Base-by-base conservation (phyloP, 169 alveolate genomes). In the Pseudocohnilembus persalinus region DNA sequence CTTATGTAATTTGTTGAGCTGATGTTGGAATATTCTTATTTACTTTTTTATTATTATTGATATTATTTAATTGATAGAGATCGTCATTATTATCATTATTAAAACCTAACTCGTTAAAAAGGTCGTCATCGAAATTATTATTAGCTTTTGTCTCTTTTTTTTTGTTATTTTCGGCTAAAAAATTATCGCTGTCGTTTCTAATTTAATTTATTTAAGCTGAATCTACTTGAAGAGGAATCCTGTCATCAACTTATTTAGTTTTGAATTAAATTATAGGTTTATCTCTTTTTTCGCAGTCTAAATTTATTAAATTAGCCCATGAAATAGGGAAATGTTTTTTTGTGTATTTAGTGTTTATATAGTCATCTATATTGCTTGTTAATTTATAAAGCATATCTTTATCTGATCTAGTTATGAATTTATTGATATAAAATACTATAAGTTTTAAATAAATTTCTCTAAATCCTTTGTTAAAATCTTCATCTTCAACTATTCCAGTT, bases 381-480 rank as follows among this genome's bases (percentile, higher is more conserved):
- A 49, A 11, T 49, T 49, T 49, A 11, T 11, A 49, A 49, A 49
- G 4, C 26, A 49, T 49, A 20, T 49, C 68, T 49, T 49, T 49
- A 20, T 49, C 68, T 49, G 68, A 4, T 49, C 20, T 49, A 11
- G 68, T 49, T 4, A 49, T 49, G 20, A 49, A 49, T 49, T 49
- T 49, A 49, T 79, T 35, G 25, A 49, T 6, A 79, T 34, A 79
- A 63, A 49, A 79, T 49, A 63, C 76, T 0, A 79, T 25, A 31
- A 79, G 28, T 79, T 63, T 34, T 26, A 79, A 0, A n/a, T 34
- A 30, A 0, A 79, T 79, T 4, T 79, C 84, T 64, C 33, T 49
- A 30, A 63, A 79, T 0, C 84, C 84, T 63, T 63, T 29, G 24
- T 34, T 31, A 79, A 79, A 79, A 4, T 72, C 84, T 1, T 72